A percentile compares a stretch with the other conserved stretches of the same genome.
Evolutionary conservation across 2,329 filamentous ascomycete genomes (phyloP).

Genomic region (Xylaria sp.): DNA sequence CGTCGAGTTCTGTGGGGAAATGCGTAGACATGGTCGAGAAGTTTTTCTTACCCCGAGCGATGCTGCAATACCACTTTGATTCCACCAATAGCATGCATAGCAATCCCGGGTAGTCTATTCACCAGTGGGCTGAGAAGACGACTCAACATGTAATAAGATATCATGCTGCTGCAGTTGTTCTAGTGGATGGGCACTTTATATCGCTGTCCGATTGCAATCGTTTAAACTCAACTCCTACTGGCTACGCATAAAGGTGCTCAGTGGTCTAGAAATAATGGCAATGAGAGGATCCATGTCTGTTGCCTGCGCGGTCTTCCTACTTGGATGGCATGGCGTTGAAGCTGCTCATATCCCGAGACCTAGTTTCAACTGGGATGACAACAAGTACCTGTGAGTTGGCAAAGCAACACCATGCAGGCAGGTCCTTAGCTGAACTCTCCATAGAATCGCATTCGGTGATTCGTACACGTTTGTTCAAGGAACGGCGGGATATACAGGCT

Average conservation of each 20-base stretch:
- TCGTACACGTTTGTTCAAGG: constrained; percentile 61
- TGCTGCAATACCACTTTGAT: constrained; percentile 1
- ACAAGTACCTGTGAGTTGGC: constrained; percentile 36
- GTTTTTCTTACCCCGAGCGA: neutral
- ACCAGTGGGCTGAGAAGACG: neutral
- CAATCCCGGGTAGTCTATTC: neutral
- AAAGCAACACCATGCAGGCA: neutral
- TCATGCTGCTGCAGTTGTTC: neutral
- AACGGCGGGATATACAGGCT: constrained; percentile 55
- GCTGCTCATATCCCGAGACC: constrained; percentile 1
- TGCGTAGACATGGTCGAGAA: neutral
- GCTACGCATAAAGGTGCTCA: neutral
- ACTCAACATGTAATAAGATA: neutral
- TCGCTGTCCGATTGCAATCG: neutral
- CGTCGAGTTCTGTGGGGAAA: constrained; percentile 5
- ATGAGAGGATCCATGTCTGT: neutral
- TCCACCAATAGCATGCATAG: constrained; percentile 14
- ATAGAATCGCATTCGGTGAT: constrained; percentile 54
- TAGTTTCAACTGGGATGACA: constrained; percentile 33
- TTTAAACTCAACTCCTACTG: neutral
- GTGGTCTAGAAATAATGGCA: neutral
- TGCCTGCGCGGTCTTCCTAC: neutral
- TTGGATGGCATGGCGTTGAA: neutral
- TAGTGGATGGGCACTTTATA: neutral
- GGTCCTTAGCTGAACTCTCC: neutral